Conservation (phyloP, 306 rosid genomes). For the Lablab purpureus region DNA sequence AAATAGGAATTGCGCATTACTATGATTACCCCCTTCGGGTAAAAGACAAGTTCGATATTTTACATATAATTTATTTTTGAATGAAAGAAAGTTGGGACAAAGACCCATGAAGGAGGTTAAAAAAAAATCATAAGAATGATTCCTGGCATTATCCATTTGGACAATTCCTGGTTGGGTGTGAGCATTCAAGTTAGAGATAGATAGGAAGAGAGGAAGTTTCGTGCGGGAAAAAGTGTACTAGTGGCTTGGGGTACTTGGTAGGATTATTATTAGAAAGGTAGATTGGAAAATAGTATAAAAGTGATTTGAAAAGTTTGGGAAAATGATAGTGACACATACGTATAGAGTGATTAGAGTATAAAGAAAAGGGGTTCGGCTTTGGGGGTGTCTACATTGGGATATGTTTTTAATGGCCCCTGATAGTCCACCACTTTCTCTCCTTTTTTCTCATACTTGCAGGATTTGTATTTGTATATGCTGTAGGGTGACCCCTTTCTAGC, state of each 20-base stretch:
- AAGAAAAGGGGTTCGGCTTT: not conserved
- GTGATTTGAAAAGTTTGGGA: slow-evolving; percentile 21
- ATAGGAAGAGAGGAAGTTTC: slow-evolving; percentile 32
- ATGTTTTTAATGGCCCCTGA: slow-evolving; percentile 13
- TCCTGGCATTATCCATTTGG: not conserved
- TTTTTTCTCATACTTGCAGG: slow-evolving; percentile 9
- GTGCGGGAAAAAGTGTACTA: slow-evolving; percentile 49
- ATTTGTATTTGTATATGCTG: not conserved
- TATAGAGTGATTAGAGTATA: not conserved
- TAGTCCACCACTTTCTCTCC: slow-evolving; percentile 28
- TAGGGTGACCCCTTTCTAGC: not conserved
- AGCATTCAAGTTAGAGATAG: not conserved
- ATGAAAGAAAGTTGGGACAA: not conserved
- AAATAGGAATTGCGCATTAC: not conserved
- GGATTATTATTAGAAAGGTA: not conserved
- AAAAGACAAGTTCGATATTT: slow-evolving; percentile 1
- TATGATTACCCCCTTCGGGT: not conserved
- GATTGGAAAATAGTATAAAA: slow-evolving; percentile 39
- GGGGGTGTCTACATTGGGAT: not conserved
- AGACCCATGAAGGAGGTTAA: not conserved
- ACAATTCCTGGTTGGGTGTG: not conserved
- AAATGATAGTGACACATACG: slow-evolving; percentile 29
- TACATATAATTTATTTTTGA: not conserved
- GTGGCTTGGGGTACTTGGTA: slow-evolving; percentile 34
- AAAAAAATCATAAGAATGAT: not conserved